Evolutionary conservation across 805 yeast genomes (phyloP), one percentile per base, ranked within the genome.

Genomic region (Candida ovalis): DNA sequence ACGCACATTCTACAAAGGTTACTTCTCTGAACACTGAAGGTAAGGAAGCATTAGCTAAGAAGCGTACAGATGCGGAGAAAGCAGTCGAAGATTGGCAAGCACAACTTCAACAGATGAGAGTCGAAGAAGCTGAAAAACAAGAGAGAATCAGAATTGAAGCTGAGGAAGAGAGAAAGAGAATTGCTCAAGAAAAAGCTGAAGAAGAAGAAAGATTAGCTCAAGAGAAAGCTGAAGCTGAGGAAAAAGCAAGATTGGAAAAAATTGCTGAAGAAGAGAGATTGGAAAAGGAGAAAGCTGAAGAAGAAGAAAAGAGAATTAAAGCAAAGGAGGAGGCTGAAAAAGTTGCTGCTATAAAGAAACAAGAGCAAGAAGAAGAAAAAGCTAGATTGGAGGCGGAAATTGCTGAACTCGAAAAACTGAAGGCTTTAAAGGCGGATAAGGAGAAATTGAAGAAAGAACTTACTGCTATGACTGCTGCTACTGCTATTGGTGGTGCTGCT

Each of bases 1-100:
- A 70, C 40, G 73, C 76, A 2, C 79, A 74, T 57, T 64, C 72
- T 23, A 66, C 77, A 27, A 74, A 74, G 52, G 65, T 77, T 49
- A 55, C 64, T 13, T 49, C 62, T 30, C 66, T 77, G 56, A 61
- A 62, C 37, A 60, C 61, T 18, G 45, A 64, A 35, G 79, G 71
- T 35, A 73, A 71, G 55, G 70, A 67, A 33, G 58, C 52, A 24
- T 66, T 77, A 47, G 55, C 57, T 2, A 44, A 50, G 1, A 69
- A 76, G 54, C 69, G 75, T 47, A 56, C 53, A 19, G 70, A 66
- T 8, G 82, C 82, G 18, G 64, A 71, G 53, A 59, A 71, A 40
- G 63, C 75, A 41, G 65, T 59, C 45, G 47, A 55, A 24, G 62
- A 61, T 19, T 79, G 83, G 83, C 70, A 72, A 51, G 56, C 56